phyloP scores from a whole-genome alignment of 176 grass and related monocot genomes.

The Hordeum marinum region DNA sequence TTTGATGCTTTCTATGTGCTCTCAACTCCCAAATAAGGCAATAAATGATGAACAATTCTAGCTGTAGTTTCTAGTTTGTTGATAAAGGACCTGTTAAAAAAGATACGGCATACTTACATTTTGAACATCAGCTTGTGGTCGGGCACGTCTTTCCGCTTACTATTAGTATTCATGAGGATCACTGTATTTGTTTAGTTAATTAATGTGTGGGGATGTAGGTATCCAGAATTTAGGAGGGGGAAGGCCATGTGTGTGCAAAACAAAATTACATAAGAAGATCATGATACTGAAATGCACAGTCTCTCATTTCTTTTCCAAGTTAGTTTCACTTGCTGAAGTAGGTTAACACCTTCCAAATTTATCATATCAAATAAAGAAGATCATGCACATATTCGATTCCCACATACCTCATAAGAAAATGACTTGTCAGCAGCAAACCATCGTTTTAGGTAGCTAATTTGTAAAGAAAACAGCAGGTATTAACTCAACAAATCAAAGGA shows the following conservation, averaged over 20 bases:
- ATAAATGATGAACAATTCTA: background rate
- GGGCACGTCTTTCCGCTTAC: background rate
- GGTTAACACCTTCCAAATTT: background rate
- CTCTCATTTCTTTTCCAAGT: background rate
- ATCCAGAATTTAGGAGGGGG: background rate
- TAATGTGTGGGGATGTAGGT: background rate
- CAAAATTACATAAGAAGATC: background rate
- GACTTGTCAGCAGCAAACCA: conserved; percentile 50
- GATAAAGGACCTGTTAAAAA: background rate
- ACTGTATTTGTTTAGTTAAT: conserved; percentile 6
- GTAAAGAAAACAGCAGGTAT: background rate
- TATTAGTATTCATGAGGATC: background rate
- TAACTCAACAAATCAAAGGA: conserved; percentile 15
- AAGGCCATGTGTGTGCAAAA: background rate
- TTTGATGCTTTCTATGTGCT: background rate
- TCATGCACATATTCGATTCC: background rate
- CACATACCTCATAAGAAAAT: conserved; percentile 88
- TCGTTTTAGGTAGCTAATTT: conserved; percentile 70
- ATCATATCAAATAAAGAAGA: background rate
- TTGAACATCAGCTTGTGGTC: background rate
- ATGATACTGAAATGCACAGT: background rate
- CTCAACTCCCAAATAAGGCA: background rate
- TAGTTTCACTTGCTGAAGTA: background rate
- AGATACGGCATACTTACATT: background rate
- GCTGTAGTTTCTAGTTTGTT: background rate